These are phyloP conservation scores for Corymbia calophylla DNA, from an alignment of 441 rosid species.

Conservation along the genomic window DNA sequence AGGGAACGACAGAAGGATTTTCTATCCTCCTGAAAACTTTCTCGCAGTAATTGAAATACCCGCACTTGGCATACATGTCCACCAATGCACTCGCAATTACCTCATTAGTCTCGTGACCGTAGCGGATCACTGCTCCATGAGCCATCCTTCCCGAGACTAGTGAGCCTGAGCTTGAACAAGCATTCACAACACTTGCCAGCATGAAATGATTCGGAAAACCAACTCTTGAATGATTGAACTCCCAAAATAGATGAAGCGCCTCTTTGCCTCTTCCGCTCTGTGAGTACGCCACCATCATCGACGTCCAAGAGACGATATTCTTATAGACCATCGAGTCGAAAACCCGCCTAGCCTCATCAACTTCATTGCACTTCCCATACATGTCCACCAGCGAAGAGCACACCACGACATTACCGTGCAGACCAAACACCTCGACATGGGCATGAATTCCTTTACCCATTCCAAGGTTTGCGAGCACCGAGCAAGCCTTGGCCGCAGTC, in stretches of 20 bases:
- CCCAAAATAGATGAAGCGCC: slow-evolving; percentile 52
- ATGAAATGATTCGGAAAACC: slow-evolving; percentile 50
- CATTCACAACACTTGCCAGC: slow-evolving; percentile 60
- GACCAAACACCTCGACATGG: slow-evolving; percentile 41
- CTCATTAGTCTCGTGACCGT: slow-evolving; percentile 32
- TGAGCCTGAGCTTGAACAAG: slow-evolving; percentile 66
- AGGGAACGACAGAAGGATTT: slow-evolving; percentile 50
- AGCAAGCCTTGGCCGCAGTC: slow-evolving; percentile 51
- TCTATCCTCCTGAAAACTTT: slow-evolving; percentile 42
- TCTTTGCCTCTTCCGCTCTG: slow-evolving; percentile 66
- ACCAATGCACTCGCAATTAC: slow-evolving; percentile 62
- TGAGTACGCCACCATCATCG: slow-evolving; percentile 64
- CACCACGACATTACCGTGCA: slow-evolving; percentile 41
- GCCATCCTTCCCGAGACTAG: slow-evolving; percentile 52
- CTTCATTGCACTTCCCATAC: slow-evolving; percentile 86
- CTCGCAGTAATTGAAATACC: slow-evolving; percentile 41
- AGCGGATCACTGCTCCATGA: slow-evolving; percentile 50
- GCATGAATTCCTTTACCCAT: slow-evolving; percentile 52
- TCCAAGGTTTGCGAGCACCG: slow-evolving; percentile 33
- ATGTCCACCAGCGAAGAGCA: slow-evolving; percentile 72
- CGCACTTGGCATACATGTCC: slow-evolving; percentile 85
- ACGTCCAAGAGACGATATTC: slow-evolving; percentile 76
- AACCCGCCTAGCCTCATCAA: slow-evolving; percentile 52
- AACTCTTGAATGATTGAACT: slow-evolving; percentile 13
- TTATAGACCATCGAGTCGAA: slow-evolving; percentile 47